Evolutionary conservation across 148 eudicot genomes (phyloP).

Genomic region (Rheum nobile): DNA sequence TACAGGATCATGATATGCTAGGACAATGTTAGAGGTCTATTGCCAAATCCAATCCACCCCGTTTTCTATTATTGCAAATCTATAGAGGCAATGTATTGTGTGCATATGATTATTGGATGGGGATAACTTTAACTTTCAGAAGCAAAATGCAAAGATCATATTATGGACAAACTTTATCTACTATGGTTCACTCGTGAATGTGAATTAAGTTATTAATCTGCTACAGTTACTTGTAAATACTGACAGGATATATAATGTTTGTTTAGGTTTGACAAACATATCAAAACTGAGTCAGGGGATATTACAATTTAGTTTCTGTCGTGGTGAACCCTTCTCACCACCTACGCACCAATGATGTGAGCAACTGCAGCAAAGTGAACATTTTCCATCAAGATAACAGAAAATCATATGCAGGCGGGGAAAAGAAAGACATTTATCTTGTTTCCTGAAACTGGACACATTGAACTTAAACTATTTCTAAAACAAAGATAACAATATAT

Average conservation of each 20-base stretch:
- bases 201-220: background rate
- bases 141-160: background rate
- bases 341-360: conserved; percentile 70
- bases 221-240: background rate
- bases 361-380: conserved; percentile 36
- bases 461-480: background rate
- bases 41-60: no score
- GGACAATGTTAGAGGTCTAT: background rate
- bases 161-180: conserved; percentile 2
- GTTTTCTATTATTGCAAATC: background rate
- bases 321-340: conserved; percentile 23
- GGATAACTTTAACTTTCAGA: background rate
- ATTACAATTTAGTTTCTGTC: background rate
- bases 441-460: background rate
- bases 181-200: background rate
- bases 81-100: background rate
- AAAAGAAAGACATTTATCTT: no score
- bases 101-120: no score
- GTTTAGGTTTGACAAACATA: background rate
- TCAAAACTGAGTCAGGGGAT: conserved; percentile 3
- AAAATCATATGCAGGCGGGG: background rate
- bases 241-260: background rate
- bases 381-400: background rate
- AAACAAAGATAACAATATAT: background rate
- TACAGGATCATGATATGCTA: background rate